Evolutionary conservation across 495 filamentous ascomycete species (phyloP).

Genomic region (Amniculicola lignicola): DNA sequence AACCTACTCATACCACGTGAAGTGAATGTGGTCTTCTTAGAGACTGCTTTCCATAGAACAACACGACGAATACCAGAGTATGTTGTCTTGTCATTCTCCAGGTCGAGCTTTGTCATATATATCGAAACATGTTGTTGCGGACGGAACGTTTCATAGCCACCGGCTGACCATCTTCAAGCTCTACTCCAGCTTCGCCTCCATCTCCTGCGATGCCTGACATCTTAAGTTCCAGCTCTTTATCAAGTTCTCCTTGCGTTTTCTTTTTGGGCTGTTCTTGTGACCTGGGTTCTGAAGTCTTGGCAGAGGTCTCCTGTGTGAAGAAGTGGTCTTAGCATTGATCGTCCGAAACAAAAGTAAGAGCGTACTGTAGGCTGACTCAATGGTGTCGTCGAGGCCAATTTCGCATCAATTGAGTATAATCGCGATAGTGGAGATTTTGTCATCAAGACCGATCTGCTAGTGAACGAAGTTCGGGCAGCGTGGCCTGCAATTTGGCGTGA

Average conservation of each 20-base stretch:
- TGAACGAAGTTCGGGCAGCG: neutral
- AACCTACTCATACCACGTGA: no score
- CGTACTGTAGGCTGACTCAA: constrained; percentile 3
- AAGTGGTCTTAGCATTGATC: constrained; percentile 1
- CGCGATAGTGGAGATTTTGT: neutral
- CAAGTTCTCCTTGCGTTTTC: constrained; percentile 56
- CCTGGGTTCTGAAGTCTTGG: constrained; percentile 31
- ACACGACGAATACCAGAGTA: no score
- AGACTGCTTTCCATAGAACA: no score
- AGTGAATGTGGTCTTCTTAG: no score
- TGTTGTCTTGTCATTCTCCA: no score
- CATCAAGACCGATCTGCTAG: neutral
- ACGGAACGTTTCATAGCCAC: constrained; percentile 75
- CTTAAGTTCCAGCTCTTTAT: constrained; percentile 64
- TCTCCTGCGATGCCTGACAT: constrained; percentile 69
- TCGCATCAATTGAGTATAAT: neutral
- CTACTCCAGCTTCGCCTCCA: constrained; percentile 73
- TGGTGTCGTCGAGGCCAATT: neutral
- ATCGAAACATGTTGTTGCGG: constrained; percentile 73
- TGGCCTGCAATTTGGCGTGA: neutral
- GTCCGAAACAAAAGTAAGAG: neutral
- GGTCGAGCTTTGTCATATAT: no score
- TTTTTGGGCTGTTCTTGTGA: constrained; percentile 11
- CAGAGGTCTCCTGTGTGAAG: constrained; percentile 23
- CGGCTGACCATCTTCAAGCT: constrained; percentile 73